Conservation (phyloP, 164 flowering plant species). For the Piper longum region DNA sequence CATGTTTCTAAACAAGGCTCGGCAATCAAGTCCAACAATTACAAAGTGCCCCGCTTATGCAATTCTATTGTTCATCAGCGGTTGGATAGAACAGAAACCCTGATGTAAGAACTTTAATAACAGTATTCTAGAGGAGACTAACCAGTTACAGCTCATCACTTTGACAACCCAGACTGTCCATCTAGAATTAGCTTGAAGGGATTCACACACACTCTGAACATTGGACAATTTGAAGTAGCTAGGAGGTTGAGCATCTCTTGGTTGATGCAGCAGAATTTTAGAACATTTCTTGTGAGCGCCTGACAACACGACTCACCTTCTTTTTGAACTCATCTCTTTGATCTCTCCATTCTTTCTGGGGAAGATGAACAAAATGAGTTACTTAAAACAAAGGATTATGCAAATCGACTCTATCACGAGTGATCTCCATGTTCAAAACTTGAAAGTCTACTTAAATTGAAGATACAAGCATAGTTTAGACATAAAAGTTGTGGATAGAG, state of each 20-base stretch:
- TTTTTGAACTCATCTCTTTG: constrained; percentile 13
- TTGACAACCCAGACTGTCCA: constrained; percentile 1
- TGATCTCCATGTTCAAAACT: too few relatives aligned
- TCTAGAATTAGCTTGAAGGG: background rate
- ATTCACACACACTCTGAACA: background rate
- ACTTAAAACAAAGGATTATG: background rate
- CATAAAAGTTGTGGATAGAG: too few relatives aligned
- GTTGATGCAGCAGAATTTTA: background rate
- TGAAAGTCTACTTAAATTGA: too few relatives aligned
- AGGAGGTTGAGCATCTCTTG: background rate
- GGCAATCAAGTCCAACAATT: background rate
- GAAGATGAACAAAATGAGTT: background rate
- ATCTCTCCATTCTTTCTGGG: constrained; percentile 14
- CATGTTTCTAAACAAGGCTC: background rate
- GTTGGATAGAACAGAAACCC: background rate
- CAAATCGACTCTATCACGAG: too few relatives aligned
- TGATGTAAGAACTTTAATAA: background rate
- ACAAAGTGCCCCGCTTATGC: background rate
- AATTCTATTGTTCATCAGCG: background rate
- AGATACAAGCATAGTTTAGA: too few relatives aligned
- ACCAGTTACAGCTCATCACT: background rate
- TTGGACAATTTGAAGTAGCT: background rate
- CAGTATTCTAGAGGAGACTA: background rate
- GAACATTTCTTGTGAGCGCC: constrained; percentile 11
- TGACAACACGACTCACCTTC: constrained; percentile 13